Evolutionary conservation across 2,329 filamentous ascomycete genomes (phyloP).

Genomic region (Trichoderma koningiopsis): DNA sequence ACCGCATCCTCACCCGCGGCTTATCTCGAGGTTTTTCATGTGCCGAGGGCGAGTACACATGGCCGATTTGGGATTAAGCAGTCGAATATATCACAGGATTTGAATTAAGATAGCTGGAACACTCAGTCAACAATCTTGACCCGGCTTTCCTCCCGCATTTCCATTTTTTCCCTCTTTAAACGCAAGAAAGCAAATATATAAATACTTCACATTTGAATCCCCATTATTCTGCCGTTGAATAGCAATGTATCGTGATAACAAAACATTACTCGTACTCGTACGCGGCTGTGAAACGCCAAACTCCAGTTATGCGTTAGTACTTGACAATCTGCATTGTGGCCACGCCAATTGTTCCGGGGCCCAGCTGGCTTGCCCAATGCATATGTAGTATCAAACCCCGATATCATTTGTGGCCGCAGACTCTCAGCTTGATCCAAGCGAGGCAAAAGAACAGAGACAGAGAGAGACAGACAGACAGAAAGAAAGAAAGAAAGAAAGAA

Average conservation of each 20-base stretch:
- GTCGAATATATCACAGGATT: not conserved
- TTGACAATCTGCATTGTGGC: not conserved
- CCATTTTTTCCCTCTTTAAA: not conserved
- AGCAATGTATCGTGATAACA: not conserved
- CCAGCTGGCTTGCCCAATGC: not conserved
- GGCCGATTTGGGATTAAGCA: not conserved
- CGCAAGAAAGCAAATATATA: not conserved
- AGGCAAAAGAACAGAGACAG: not conserved
- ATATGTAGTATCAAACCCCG: not conserved
- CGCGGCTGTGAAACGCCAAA: slow-evolving; percentile 11
- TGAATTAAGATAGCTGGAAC: not conserved
- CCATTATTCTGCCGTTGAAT: not conserved
- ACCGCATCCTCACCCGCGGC: not conserved
- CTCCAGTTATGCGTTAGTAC: slow-evolving; percentile 14
- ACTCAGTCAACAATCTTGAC: not conserved
- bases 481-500: not conserved
- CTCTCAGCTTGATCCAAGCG: not conserved
- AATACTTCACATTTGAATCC: not conserved
- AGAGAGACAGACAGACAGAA: too few relatives aligned
- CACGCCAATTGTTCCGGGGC: not conserved
- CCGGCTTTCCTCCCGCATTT: too few relatives aligned
- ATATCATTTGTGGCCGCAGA: not conserved
- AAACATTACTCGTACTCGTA: slow-evolving; percentile 3
- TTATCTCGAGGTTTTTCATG: not conserved
- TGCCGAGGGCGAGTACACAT: not conserved